Evolutionary conservation across 192 early-diverging fungal genomes (phyloP).

Genomic region (Gaertneriomyces sp.): DNA sequence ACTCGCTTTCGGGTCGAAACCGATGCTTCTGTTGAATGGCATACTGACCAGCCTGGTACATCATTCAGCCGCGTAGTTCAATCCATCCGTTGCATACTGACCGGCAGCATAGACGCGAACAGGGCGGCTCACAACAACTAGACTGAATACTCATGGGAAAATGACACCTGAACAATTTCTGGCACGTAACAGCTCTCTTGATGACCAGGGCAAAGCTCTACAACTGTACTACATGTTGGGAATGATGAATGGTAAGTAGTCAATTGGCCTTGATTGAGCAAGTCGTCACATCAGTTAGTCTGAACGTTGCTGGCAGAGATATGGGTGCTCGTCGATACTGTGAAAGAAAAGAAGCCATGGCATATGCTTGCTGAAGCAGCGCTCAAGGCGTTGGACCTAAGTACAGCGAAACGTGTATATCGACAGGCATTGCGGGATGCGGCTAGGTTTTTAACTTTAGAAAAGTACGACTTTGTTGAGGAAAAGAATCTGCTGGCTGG

Average conservation of each 20-base stretch:
- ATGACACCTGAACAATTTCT: conserved; percentile 22
- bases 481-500: conserved; percentile 43
- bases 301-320: conserved; percentile 26
- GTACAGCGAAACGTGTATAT: conserved; percentile 49
- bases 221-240: conserved; percentile 45
- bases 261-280: not conserved
- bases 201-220: conserved; percentile 43
- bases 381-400: conserved; percentile 40
- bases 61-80: not conserved
- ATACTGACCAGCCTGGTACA: conserved; percentile 46
- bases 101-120: conserved; percentile 30
- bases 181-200: conserved; percentile 29
- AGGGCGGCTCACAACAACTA: conserved; percentile 37
- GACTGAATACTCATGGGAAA: conserved; percentile 39
- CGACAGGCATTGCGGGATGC: conserved; percentile 45
- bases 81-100: not conserved
- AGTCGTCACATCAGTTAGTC: not conserved
- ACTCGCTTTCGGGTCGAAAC: conserved; percentile 48
- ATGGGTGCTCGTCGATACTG: conserved; percentile 29
- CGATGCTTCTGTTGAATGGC: conserved; percentile 37
- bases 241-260: conserved; percentile 32
- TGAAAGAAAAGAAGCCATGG: conserved; percentile 41
- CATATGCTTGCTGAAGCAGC: conserved; percentile 45
- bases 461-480: conserved; percentile 37
- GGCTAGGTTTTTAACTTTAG: conserved; percentile 45